These are phyloP conservation scores for Myxozyma mucilagina DNA, from an alignment of 805 yeast species.

Conservation along the genomic window DNA sequence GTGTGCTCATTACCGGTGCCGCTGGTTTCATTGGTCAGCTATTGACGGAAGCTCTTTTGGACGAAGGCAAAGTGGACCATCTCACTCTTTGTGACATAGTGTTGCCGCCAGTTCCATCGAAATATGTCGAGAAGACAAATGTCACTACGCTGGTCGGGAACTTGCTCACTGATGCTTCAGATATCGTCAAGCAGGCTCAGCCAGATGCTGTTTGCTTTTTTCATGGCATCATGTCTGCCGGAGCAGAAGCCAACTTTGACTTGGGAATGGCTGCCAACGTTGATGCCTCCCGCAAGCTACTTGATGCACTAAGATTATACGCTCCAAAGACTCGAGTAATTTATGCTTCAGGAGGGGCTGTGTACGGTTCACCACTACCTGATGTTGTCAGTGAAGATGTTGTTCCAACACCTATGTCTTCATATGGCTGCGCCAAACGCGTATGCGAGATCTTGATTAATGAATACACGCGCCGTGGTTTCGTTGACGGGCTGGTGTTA, in stretches of 20 bases:
- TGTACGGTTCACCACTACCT: constrained; percentile 33
- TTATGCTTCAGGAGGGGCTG: constrained; percentile 34
- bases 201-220: constrained; percentile 29
- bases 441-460: constrained; percentile 32
- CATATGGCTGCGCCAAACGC: constrained; percentile 34
- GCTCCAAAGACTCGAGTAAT: constrained; percentile 20
- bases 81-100: constrained; percentile 31
- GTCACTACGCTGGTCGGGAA: constrained; percentile 14
- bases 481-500: constrained; percentile 32
- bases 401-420: constrained; percentile 33
- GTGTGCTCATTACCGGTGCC: constrained; percentile 33
- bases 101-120: constrained; percentile 20
- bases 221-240: constrained; percentile 37
- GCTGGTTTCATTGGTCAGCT: constrained; percentile 36
- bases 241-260: constrained; percentile 34
- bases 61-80: constrained; percentile 8
- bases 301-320: constrained; percentile 22
- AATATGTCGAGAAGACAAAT: not conserved
- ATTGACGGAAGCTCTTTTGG: constrained; percentile 25
- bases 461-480: constrained; percentile 35
- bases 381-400: constrained; percentile 25
- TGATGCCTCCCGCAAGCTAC: constrained; percentile 32
- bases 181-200: constrained; percentile 10
- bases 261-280: constrained; percentile 34
- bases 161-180: constrained; percentile 13